Conservation (phyloP, 352 stramenopile species). For the Globisporangium nodosum region DNA sequence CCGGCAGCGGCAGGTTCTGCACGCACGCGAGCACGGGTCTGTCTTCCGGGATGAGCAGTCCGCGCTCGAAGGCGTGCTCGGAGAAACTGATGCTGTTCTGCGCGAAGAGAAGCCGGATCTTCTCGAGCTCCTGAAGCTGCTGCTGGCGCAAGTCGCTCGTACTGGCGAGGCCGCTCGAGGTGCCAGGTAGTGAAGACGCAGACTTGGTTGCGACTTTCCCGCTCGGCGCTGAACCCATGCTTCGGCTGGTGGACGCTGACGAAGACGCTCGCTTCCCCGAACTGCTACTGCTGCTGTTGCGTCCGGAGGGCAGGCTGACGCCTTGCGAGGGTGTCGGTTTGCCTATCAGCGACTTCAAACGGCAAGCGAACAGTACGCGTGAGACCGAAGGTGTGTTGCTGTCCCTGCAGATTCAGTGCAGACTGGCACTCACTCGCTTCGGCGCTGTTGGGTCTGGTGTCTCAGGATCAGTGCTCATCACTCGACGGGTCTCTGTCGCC, state of each 20-base stretch:
- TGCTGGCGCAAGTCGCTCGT: slow-evolving; percentile 52
- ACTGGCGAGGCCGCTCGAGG: slow-evolving; percentile 17
- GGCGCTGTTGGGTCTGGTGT: not conserved
- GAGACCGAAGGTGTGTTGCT: not conserved
- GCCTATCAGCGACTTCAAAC: slow-evolving; percentile 1
- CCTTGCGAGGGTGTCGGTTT: not conserved
- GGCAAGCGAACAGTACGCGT: not conserved
- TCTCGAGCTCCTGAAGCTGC: slow-evolving; percentile 57
- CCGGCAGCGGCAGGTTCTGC: slow-evolving; percentile 43
- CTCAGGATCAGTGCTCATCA: not conserved
- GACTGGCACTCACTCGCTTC: not conserved
- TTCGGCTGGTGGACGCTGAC: not conserved
- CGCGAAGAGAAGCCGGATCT: slow-evolving; percentile 58
- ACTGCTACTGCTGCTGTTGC: not conserved
- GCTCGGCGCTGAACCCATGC: not conserved
- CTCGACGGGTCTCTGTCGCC: slow-evolving; percentile 24
- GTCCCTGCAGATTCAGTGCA: not conserved
- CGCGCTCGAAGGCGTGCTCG: slow-evolving; percentile 33
- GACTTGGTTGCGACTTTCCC: slow-evolving; percentile 1
- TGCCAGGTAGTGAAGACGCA: not conserved
- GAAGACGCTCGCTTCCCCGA: not conserved
- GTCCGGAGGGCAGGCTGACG: not conserved
- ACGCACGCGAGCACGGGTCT: slow-evolving; percentile 37
- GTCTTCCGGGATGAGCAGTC: slow-evolving; percentile 60
- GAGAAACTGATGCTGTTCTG: slow-evolving; percentile 41